Evolutionary conservation across 192 early-diverging fungal genomes (phyloP).

Genomic region (Chytriomyces sp.): DNA sequence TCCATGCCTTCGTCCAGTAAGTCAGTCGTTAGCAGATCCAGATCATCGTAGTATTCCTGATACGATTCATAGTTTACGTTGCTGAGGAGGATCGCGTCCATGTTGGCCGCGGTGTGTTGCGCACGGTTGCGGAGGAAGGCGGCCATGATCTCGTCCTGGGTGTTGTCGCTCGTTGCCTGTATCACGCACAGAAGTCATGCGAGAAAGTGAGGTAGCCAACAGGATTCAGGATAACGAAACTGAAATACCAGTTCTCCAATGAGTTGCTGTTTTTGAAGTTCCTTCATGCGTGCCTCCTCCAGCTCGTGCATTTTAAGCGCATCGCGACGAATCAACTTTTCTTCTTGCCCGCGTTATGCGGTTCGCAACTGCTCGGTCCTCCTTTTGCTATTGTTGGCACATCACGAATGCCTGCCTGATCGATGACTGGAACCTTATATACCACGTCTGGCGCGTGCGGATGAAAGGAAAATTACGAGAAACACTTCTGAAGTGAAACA

Average conservation of each 20-base stretch:
- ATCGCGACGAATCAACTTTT: constrained; percentile 64
- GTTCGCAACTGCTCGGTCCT: constrained; percentile 41
- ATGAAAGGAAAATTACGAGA: no score
- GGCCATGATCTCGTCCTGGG: constrained; percentile 34
- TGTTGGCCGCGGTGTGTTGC: background rate
- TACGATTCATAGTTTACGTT: constrained; percentile 21
- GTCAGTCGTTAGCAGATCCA: background rate
- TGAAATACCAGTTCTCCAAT: constrained; percentile 71
- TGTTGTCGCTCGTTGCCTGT: constrained; percentile 38
- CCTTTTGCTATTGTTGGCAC: constrained; percentile 33
- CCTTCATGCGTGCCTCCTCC: constrained; percentile 69
- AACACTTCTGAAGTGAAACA: no score
- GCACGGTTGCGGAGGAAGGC: constrained; percentile 3
- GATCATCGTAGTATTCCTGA: constrained; percentile 16
- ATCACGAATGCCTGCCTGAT: background rate
- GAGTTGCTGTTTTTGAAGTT: constrained; percentile 64
- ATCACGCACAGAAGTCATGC: background rate
- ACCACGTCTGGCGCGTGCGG: no score
- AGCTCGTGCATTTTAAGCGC: constrained; percentile 71
- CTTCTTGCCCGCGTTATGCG: constrained; percentile 51
- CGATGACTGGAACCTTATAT: background rate
- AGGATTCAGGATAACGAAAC: background rate
- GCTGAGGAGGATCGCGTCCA: constrained; percentile 19
- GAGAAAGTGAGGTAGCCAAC: background rate
- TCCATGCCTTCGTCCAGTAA: constrained; percentile 8